These are phyloP conservation scores for Wickerhamomyces sp. DNA, from an alignment of 1,139 yeast species.

Conservation along the genomic window DNA sequence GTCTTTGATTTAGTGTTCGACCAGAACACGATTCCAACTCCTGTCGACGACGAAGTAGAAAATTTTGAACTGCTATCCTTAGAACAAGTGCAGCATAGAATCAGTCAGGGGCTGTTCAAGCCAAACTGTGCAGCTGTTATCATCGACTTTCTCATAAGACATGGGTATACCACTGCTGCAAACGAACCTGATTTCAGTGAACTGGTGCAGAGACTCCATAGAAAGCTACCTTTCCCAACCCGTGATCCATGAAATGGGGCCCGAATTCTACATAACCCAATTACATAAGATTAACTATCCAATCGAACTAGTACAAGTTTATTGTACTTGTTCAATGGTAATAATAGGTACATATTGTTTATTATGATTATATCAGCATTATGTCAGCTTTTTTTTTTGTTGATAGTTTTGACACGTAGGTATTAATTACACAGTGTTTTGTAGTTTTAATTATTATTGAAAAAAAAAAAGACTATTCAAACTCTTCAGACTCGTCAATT, in stretches of 20 bases:
- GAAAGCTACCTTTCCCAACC: constrained; percentile 65
- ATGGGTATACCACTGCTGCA: constrained; percentile 60
- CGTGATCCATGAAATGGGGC: neutral
- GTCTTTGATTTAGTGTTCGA: constrained; percentile 67
- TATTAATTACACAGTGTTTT: no score
- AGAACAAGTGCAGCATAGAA: constrained; percentile 46
- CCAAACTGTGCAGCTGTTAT: constrained; percentile 84
- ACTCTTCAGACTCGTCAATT: neutral
- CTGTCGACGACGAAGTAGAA: constrained; percentile 85
- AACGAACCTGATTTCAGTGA: constrained; percentile 60
- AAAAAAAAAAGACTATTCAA: no score
- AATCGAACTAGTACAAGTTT: no score
- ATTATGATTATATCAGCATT: no score
- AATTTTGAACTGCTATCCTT: constrained; percentile 61
- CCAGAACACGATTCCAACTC: constrained; percentile 50
- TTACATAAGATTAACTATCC: no score
- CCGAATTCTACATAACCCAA: no score
- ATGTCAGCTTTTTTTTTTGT: no score
- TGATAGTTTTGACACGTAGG: no score
- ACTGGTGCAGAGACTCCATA: constrained; percentile 56
- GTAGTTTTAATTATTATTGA: no score
- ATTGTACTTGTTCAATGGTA: no score
- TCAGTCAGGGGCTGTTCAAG: constrained; percentile 62
- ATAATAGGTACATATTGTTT: no score
- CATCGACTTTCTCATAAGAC: constrained; percentile 80